phyloP scores from a whole-genome alignment of 1,284 basidiomycete genomes.

The Mrakiaceae sp. region DNA sequence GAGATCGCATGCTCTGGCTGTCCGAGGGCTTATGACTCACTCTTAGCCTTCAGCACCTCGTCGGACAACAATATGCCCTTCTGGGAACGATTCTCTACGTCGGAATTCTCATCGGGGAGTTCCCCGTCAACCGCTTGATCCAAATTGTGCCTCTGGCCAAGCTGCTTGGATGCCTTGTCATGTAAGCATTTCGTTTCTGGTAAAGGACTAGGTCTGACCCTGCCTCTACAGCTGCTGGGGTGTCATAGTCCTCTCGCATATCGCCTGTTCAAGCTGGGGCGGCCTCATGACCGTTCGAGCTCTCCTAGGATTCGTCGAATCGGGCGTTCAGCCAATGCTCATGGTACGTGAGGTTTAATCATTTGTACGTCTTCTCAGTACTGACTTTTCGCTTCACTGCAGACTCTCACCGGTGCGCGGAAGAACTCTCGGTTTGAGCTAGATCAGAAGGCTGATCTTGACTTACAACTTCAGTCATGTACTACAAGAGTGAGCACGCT shows the following conservation, averaged over 20 bases:
- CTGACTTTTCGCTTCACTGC: no score
- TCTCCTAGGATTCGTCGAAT: constrained; percentile 25
- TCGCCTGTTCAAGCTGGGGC: constrained; percentile 20
- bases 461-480: constrained; percentile 15
- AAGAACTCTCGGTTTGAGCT: no score
- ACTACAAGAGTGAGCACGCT: constrained; percentile 14
- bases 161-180: constrained; percentile 22
- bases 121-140: constrained; percentile 21
- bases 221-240: constrained; percentile 18
- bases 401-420: no score
- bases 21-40: no score
- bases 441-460: no score
- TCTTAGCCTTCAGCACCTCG: constrained; percentile 10
- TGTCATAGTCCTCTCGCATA: constrained; percentile 22
- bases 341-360: constrained; percentile 5
- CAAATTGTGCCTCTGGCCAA: constrained; percentile 22
- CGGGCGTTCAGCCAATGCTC: constrained; percentile 19
- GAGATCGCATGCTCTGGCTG: no score
- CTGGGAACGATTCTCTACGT: constrained; percentile 25
- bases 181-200: background rate
- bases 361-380: no score
- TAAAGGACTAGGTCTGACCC: no score
- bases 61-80: constrained; percentile 23
- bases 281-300: constrained; percentile 23
- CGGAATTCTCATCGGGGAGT: constrained; percentile 24